Conservation (phyloP, 2,329 filamentous ascomycete species). For the Neopestalotiopsis sp. region DNA sequence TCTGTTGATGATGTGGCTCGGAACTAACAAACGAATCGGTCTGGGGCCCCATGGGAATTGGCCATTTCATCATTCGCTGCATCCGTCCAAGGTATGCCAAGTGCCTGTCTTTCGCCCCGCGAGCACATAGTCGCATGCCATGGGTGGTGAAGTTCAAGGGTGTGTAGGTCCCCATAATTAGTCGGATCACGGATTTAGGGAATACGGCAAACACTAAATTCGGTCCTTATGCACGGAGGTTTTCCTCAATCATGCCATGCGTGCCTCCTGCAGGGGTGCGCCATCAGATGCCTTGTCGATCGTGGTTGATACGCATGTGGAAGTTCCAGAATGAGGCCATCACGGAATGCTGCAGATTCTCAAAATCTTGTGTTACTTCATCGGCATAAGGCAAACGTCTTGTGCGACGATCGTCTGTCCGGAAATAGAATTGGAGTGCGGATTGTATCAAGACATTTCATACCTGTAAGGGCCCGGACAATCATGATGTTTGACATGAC, state of each 20-base stretch:
- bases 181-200: slow-evolving; percentile 12
- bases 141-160: background rate
- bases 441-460: too few species aligned
- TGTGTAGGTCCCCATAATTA: background rate
- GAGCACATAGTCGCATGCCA: background rate
- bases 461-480: too few species aligned
- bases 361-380: background rate
- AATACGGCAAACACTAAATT: background rate
- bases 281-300: background rate
- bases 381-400: background rate
- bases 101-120: background rate
- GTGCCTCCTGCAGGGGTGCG: background rate
- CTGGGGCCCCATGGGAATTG: slow-evolving; percentile 13
- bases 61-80: slow-evolving; percentile 9
- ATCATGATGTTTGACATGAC: too few species aligned
- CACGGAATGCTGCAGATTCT: background rate
- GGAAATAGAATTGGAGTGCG: too few species aligned
- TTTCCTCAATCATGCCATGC: background rate
- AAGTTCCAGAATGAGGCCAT: background rate
- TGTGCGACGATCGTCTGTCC: background rate
- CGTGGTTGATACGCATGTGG: background rate
- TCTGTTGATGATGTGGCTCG: background rate
- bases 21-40: slow-evolving; percentile 3
- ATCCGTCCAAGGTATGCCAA: background rate
- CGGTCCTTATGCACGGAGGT: background rate